Base-by-base conservation (phyloP, 352 stramenopile genomes). In the Pythium inflatum region DNA sequence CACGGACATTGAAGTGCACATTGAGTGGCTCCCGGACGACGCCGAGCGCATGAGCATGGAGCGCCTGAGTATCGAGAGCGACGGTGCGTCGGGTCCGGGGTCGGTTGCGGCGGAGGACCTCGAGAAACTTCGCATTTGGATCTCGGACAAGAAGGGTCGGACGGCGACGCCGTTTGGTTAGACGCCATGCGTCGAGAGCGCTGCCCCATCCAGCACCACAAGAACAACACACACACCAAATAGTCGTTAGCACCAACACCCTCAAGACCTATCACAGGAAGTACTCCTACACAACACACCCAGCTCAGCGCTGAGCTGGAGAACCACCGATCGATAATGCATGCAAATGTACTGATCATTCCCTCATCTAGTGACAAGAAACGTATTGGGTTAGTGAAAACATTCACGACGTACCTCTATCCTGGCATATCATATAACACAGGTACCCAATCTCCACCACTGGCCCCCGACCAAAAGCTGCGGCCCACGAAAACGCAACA, bases 71-170 rank as follows among this genome's bases (percentile, higher is more conserved):
- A 75, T 79, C 40, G 64, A 73, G 30, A 68, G 81, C 49, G 46
- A 43, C 20, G 27, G 22, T 12, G 27, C 22, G 11, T 45, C 40
- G 5, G 30, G 41, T 1, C 49, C 58, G 3, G 48, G 43, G 1
- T 45, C 31, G 1, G 31, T 22, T 6, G 27, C 53, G 31, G 6
- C 16, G 12, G 75, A 84, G 18, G 80, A 88, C 30, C 73, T 90
- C 53, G 87, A 94, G 73, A 93, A 89, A 76, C 75, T 94, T 33
- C 87, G 87, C 55, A 94, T 94, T 58, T 94, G 87, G 87, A 92
- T 94, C 57, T 94, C 87, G 24, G 87, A 94, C 74, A 91, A 91
- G 73, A 94, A 94, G 73, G 83, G 73, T 14, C 83, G 85, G 50
- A 94, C 83, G 24, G 81, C 81, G 30, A 91, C 83, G n/a, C 87